Percentiles rank a stretch among this genome's conserved stretches.
These are phyloP conservation scores for Fabrea salina DNA, from an alignment of 169 alveolate species.

Conservation along the genomic window DNA sequence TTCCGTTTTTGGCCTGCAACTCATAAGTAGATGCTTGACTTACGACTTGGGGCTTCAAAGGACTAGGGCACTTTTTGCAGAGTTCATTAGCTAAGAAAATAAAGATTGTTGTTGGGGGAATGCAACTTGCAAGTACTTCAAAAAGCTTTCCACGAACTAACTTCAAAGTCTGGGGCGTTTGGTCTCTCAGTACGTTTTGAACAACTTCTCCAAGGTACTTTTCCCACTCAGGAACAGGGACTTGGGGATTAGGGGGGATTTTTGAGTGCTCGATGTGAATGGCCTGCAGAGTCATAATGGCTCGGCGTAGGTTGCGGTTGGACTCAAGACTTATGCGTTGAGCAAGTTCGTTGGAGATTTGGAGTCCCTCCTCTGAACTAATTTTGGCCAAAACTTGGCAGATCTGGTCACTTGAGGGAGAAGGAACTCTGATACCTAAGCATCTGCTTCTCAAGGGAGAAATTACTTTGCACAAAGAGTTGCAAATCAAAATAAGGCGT, in stretches of 20 bases:
- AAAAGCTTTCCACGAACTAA: conserved; percentile 68
- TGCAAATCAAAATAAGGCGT: conserved; percentile 89
- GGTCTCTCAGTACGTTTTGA: conserved; percentile 25
- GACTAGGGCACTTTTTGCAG: conserved; percentile 8
- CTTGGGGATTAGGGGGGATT: conserved; percentile 45
- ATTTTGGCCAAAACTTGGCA: conserved; percentile 67
- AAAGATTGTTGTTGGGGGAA: conserved; percentile 71
- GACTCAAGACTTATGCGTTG: conserved; percentile 69
- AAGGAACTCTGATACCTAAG: conserved; percentile 91
- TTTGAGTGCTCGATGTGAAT: conserved; percentile 54
- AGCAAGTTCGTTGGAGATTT: conserved; percentile 70
- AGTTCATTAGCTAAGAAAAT: conserved; percentile 53
- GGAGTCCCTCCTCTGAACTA: conserved; percentile 62
- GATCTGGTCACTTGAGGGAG: conserved; percentile 86
- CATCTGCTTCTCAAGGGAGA: conserved; percentile 94
- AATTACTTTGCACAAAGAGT: conserved; percentile 78
- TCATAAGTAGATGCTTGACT: conserved; percentile 54
- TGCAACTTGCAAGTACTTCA: conserved; percentile 73
- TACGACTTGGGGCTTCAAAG: conserved; percentile 33
- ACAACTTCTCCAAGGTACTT: conserved; percentile 33
- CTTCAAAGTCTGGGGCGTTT: conserved; percentile 43
- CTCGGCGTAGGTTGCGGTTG: conserved; percentile 85
- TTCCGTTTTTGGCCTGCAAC: conserved; percentile 57
- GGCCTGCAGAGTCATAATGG: conserved; percentile 84
- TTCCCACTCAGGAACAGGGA: conserved; percentile 81